A percentile compares a stretch with the other conserved stretches of the same genome.
Evolutionary conservation across 2,329 filamentous ascomycete species (phyloP).

Genomic region (Chaetomium olivaceum): DNA sequence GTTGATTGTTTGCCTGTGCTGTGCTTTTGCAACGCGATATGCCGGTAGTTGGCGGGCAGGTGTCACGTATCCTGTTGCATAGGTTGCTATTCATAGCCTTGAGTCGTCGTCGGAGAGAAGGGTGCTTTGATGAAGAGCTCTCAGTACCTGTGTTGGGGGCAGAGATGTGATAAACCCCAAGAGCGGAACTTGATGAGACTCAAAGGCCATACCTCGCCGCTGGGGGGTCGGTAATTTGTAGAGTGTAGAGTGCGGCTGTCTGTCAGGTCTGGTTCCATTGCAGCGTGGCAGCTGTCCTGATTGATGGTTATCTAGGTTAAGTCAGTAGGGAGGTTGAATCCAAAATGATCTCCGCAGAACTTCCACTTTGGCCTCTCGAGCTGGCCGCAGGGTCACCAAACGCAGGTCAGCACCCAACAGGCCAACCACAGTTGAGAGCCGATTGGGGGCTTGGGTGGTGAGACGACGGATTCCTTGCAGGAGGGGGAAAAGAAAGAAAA

Average conservation of each 20-base stretch:
- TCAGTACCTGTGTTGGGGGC: neutral
- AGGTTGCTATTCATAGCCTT: neutral
- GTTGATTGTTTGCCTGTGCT: neutral
- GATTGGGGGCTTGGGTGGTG: neutral
- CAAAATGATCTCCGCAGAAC: neutral
- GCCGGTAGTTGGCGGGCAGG: neutral
- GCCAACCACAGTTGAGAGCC: neutral
- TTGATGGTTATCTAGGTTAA: too few relatives aligned
- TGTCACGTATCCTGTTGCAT: neutral
- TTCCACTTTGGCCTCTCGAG: neutral
- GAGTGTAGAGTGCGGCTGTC: neutral
- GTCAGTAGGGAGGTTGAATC: too few relatives aligned
- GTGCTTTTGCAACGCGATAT: constrained; percentile 5
- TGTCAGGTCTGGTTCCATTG: neutral
- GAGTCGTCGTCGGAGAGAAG: neutral
- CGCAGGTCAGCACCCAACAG: neutral
- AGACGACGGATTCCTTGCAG: neutral
- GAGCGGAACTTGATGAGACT: neutral
- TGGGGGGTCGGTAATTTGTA: neutral
- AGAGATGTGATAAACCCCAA: neutral
- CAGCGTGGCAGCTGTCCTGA: neutral
- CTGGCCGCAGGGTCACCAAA: neutral
- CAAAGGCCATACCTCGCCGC: neutral
- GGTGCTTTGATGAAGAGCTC: neutral
- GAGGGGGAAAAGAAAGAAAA: neutral